These are phyloP conservation scores for Edaphochlamys debaryana DNA, from an alignment of 139 green algal genomes.

Conservation along the genomic window DNA sequence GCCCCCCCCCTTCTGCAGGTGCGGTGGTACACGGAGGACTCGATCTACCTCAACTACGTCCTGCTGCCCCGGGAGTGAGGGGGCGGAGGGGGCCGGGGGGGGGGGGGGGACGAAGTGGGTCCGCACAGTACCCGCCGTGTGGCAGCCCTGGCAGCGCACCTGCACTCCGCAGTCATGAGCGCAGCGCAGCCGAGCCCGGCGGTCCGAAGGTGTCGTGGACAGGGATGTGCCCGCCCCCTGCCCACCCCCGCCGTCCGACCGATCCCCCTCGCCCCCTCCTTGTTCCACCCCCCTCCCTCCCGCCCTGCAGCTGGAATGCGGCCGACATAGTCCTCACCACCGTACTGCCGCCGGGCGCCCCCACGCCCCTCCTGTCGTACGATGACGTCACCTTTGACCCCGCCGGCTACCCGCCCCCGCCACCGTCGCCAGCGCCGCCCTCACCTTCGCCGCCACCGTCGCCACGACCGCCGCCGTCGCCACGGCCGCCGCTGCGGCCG, in stretches of 20 bases:
- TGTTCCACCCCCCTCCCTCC: no score
- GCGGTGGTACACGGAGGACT: slow-evolving; percentile 4
- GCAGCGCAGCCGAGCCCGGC: no score
- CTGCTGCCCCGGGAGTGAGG: not conserved
- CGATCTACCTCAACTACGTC: not conserved
- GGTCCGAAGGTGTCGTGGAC: no score
- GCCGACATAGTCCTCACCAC: not conserved
- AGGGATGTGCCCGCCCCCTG: no score
- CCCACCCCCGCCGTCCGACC: no score
- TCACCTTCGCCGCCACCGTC: not conserved
- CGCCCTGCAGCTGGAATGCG: no score
- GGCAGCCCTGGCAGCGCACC: no score
- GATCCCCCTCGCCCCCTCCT: no score
- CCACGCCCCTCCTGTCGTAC: not conserved
- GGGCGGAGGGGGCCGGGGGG: no score
- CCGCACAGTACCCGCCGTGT: no score
- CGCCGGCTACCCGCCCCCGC: not conserved
- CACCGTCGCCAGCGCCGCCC: not conserved
- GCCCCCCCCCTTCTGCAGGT: not conserved
- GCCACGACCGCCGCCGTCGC: not conserved
- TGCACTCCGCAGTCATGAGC: no score
- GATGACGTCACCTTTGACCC: not conserved
- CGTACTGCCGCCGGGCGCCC: slow-evolving; percentile 2
- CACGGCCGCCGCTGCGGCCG: not conserved
- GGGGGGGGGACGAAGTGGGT: no score